phyloP scores from a whole-genome alignment of 371 early-diverging fungal species.

The Mucor irregularis region DNA sequence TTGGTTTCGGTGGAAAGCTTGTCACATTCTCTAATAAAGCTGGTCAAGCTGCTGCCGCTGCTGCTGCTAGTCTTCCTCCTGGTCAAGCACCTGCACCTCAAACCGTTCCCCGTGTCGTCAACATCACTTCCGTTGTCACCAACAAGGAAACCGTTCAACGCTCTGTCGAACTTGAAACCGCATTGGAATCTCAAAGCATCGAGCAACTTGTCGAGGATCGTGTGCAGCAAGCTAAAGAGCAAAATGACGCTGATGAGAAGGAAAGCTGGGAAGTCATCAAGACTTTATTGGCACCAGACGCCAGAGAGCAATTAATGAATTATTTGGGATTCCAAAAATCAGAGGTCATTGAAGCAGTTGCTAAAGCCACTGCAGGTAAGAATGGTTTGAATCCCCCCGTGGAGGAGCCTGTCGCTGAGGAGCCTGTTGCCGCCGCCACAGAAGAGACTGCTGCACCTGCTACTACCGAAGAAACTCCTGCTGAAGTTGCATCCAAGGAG shows the following conservation, averaged over 20 bases:
- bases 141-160: slow-evolving; percentile 67
- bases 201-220: slow-evolving; percentile 65
- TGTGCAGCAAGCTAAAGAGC: slow-evolving; percentile 44
- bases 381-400: slow-evolving; percentile 13
- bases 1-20: slow-evolving; percentile 90
- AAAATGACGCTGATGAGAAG: slow-evolving; percentile 43
- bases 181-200: slow-evolving; percentile 54
- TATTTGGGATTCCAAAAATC: slow-evolving; percentile 85
- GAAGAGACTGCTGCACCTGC: slow-evolving; percentile 8
- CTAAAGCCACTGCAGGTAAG: slow-evolving; percentile 34
- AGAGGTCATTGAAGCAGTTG: slow-evolving; percentile 55
- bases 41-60: slow-evolving; percentile 42
- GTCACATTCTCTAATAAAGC: slow-evolving; percentile 66
- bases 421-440: background rate
- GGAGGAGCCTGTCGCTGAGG: slow-evolving; percentile 3
- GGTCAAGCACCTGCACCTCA: slow-evolving; percentile 49
- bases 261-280: slow-evolving; percentile 87
- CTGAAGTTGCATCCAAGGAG: slow-evolving; percentile 2
- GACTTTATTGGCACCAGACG: slow-evolving; percentile 77
- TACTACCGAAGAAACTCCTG: slow-evolving; percentile 2
- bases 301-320: slow-evolving; percentile 80
- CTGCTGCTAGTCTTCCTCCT: slow-evolving; percentile 45
- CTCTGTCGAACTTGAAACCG: slow-evolving; percentile 63
- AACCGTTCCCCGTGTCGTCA: slow-evolving; percentile 43
- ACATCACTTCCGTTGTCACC: slow-evolving; percentile 56